These are phyloP conservation scores for Bocquillonia castaneifolia DNA, from an alignment of 441 rosid species.

Conservation along the genomic window DNA sequence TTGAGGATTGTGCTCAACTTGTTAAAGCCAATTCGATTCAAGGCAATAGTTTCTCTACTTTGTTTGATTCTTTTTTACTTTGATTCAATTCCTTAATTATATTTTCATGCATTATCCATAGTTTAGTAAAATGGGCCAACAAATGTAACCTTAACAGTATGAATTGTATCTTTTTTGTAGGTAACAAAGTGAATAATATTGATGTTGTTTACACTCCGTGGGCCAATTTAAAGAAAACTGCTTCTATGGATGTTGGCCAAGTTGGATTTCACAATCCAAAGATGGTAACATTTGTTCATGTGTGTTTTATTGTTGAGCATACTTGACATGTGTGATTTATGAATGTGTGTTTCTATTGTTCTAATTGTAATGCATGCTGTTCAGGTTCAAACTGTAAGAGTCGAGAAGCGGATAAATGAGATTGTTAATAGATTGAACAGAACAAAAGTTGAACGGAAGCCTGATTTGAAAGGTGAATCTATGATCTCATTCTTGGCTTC, in stretches of 20 bases:
- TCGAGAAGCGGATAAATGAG: conserved; percentile 91
- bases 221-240: conserved; percentile 90
- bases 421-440: conserved; percentile 84
- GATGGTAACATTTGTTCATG: conserved; percentile 46
- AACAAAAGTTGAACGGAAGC: conserved; percentile 81
- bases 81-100: not conserved
- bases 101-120: no score
- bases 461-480: conserved; percentile 76
- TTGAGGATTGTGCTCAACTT: conserved; percentile 95
- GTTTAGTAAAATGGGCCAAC: no score
- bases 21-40: conserved; percentile 97
- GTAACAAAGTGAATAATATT: conserved; percentile 86
- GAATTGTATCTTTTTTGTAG: conserved; percentile 26
- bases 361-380: conserved; percentile 15
- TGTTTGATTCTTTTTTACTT: not conserved
- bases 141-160: no score
- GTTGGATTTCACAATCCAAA: conserved; percentile 87
- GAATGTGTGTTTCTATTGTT: conserved; percentile 7
- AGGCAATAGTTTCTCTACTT: conserved; percentile 39
- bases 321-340: not conserved
- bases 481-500: conserved; percentile 3
- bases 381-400: conserved; percentile 84
- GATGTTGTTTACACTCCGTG: conserved; percentile 97
- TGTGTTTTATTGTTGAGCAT: conserved; percentile 3
- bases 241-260: conserved; percentile 99